Conservation (phyloP, 345 rosid genomes). For the Hevea brasiliensis region DNA sequence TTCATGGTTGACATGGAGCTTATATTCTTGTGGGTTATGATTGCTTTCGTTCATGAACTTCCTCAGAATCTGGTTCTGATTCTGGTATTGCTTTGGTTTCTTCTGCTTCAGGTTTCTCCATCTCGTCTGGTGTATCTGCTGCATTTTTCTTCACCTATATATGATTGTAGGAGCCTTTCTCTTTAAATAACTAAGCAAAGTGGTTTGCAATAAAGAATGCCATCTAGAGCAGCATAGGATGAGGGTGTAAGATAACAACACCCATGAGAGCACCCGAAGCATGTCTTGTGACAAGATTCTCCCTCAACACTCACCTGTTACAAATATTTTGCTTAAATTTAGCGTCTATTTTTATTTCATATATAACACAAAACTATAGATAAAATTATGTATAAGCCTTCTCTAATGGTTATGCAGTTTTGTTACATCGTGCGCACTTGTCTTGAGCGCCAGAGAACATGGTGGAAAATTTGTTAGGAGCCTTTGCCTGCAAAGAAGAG, state of each 20-base stretch:
- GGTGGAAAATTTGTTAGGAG: conserved; percentile 49
- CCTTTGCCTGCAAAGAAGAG: conserved; percentile 29
- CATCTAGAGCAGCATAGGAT: conserved; percentile 52
- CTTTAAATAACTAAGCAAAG: conserved; percentile 53
- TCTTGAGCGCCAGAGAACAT: conserved; percentile 53
- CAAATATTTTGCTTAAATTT: too few relatives aligned
- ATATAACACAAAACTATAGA: too few relatives aligned
- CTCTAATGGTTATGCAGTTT: conserved; percentile 53
- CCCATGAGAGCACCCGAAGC: conserved; percentile 59
- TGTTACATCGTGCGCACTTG: conserved; percentile 43
- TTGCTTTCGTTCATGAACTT: conserved; percentile 14
- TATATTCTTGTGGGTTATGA: not conserved
- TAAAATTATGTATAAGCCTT: conserved; percentile 28
- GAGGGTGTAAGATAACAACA: conserved; percentile 49
- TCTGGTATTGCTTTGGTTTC: not conserved
- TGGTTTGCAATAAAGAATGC: conserved; percentile 56
- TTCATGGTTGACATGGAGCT: too few relatives aligned
- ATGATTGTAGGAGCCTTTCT: conserved; percentile 47
- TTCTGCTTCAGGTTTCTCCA: conserved; percentile 14
- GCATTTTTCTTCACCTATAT: conserved; percentile 33
- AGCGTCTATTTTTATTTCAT: too few relatives aligned
- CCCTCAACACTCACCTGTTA: conserved; percentile 51
- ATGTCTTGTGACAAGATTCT: conserved; percentile 47
- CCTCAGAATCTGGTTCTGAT: not conserved
- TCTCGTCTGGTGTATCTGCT: not conserved